These are phyloP conservation scores for Sistotremastrum suecicum DNA, from an alignment of 768 basidiomycete genomes.

Conservation along the genomic window DNA sequence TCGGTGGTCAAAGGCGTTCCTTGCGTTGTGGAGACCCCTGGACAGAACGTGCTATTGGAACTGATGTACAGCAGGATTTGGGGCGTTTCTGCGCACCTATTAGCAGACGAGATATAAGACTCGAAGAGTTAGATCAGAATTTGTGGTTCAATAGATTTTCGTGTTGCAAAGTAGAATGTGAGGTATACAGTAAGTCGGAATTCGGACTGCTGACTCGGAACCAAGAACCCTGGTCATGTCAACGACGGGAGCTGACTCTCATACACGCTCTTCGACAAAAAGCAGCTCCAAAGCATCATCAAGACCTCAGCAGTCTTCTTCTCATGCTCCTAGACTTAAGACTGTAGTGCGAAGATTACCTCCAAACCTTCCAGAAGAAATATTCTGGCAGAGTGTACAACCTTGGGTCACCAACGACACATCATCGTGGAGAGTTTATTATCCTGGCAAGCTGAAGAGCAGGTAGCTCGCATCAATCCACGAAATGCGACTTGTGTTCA, in stretches of 20 bases:
- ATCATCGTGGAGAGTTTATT: constrained; percentile 49
- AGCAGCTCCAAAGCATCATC: too few relatives aligned
- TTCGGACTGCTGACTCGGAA: too few relatives aligned
- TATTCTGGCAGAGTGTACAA: constrained; percentile 89
- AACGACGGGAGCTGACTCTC: too few relatives aligned
- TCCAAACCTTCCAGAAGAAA: constrained; percentile 77
- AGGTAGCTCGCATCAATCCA: constrained; percentile 28
- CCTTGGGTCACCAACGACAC: constrained; percentile 73
- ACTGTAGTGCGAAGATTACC: constrained; percentile 79
- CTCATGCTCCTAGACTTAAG: constrained; percentile 38
- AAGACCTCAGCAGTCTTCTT: too few relatives aligned
- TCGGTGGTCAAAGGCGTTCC: constrained; percentile 13
- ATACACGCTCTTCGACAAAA: too few relatives aligned
- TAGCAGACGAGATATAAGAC: too few relatives aligned
- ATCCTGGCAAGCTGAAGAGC: constrained; percentile 55
- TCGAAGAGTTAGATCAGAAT: too few relatives aligned
- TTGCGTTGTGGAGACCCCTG: constrained; percentile 49
- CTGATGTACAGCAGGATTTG: constrained; percentile 44
- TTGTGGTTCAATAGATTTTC: too few relatives aligned
- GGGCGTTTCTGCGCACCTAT: constrained; percentile 16
- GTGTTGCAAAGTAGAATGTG: too few relatives aligned
- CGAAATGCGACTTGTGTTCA: background rate
- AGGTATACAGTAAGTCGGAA: too few relatives aligned
- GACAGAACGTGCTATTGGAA: constrained; percentile 32
- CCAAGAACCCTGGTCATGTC: too few relatives aligned